Conservation (phyloP, 768 basidiomycete species). For the Leccinum incarnatum region DNA sequence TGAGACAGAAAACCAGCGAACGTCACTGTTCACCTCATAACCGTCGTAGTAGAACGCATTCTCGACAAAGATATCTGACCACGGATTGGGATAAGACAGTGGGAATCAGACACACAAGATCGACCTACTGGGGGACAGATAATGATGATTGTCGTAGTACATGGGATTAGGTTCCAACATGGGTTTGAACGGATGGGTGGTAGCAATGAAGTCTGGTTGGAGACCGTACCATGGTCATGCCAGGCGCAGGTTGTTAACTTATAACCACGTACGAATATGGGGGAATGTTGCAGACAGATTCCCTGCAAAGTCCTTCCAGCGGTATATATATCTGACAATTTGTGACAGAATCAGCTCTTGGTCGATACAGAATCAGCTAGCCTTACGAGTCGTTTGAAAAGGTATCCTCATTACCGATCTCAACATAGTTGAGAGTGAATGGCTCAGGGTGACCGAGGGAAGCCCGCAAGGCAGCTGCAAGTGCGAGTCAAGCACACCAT, state of each 20-base stretch:
- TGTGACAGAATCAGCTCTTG: neutral
- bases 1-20: neutral
- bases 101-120: neutral
- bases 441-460: slow-evolving; percentile 55
- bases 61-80: slow-evolving; percentile 40
- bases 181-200: slow-evolving; percentile 43
- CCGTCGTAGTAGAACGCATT: slow-evolving; percentile 51
- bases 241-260: slow-evolving; percentile 2
- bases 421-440: slow-evolving; percentile 47
- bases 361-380: too few species aligned
- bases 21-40: slow-evolving; percentile 34
- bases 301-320: slow-evolving; percentile 49
- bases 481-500: neutral
- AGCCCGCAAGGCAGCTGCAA: slow-evolving; percentile 48
- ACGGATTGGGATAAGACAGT: neutral
- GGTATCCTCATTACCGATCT: slow-evolving; percentile 60
- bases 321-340: slow-evolving; percentile 43
- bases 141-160: slow-evolving; percentile 57
- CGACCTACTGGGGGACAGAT: slow-evolving; percentile 43
- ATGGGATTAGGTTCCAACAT: slow-evolving; percentile 46
- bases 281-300: slow-evolving; percentile 49
- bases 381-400: slow-evolving; percentile 33
- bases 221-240: slow-evolving; percentile 3
- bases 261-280: slow-evolving; percentile 39
- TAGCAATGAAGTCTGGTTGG: slow-evolving; percentile 54